phyloP scores from a whole-genome alignment of 2,329 filamentous ascomycete species.

The Trichoderma atrobrunneum region DNA sequence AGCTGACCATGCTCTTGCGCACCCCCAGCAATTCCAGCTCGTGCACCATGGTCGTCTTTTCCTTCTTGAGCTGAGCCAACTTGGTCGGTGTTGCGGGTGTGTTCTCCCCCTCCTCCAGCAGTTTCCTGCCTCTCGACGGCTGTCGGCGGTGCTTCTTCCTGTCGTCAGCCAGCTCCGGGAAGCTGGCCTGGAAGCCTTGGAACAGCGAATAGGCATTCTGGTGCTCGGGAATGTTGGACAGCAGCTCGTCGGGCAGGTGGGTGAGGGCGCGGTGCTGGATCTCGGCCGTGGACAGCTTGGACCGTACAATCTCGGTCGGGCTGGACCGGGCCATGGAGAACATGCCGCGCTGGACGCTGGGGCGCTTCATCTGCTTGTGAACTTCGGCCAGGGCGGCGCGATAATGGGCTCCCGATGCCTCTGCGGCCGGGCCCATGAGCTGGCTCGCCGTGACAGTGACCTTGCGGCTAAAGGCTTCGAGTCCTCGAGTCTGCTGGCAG shows the following conservation, averaged over 20 bases:
- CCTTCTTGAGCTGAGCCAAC: constrained; percentile 72
- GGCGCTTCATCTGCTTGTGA: constrained; percentile 82
- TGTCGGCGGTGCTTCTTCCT: constrained; percentile 68
- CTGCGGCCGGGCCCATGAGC: constrained; percentile 67
- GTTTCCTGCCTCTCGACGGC: constrained; percentile 70
- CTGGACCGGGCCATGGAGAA: constrained; percentile 88
- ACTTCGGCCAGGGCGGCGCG: constrained; percentile 85
- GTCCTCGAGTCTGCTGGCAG: constrained; percentile 67
- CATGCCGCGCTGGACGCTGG: constrained; percentile 80
- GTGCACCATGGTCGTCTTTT: constrained; percentile 76
- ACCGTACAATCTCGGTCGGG: constrained; percentile 90
- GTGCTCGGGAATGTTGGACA: constrained; percentile 83
- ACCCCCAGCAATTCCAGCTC: constrained; percentile 87
- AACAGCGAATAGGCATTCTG: constrained; percentile 89
- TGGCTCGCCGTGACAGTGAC: constrained; percentile 91
- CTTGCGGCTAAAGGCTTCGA: constrained; percentile 92
- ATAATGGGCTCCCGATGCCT: constrained; percentile 64
- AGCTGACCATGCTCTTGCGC: constrained; percentile 95
- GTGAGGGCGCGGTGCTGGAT: constrained; percentile 91
- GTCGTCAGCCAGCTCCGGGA: constrained; percentile 69
- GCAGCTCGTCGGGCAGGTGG: constrained; percentile 84
- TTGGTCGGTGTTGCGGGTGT: constrained; percentile 57
- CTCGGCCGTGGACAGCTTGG: constrained; percentile 83
- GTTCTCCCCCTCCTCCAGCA: constrained; percentile 64
- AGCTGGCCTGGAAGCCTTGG: constrained; percentile 89